Conservation (phyloP, 202 grass and related monocot species). For the Panicum virgatum region DNA sequence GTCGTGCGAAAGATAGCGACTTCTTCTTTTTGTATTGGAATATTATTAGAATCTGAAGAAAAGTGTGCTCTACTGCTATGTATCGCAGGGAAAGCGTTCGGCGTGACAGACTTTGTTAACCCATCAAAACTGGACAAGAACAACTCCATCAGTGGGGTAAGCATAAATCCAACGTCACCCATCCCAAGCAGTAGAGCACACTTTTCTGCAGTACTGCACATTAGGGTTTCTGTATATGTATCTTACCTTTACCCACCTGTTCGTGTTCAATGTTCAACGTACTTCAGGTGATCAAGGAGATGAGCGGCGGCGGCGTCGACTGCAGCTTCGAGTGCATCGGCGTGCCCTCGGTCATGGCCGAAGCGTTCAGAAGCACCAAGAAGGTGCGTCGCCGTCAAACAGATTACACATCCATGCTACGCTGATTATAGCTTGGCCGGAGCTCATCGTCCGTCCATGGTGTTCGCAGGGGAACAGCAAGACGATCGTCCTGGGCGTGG, state of each 20-base stretch:
- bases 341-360: constrained; percentile 18
- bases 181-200: background rate
- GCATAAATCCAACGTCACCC: background rate
- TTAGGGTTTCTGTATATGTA: too few species aligned
- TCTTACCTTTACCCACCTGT: too few species aligned
- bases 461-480: constrained; percentile 57
- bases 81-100: constrained; percentile 46
- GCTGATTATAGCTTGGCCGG: too few species aligned
- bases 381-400: background rate
- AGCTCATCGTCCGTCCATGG: too few species aligned
- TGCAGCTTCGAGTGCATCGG: constrained; percentile 83
- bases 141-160: constrained; percentile 39
- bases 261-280: background rate
- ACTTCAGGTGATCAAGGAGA: constrained; percentile 58
- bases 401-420: too few species aligned
- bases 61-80: background rate
- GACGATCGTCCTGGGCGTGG: constrained; percentile 55
- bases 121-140: constrained; percentile 48
- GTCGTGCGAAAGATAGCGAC: too few species aligned
- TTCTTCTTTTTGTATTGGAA: too few species aligned
- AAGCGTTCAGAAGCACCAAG: constrained; percentile 10
- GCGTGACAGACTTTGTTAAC: constrained; percentile 63
- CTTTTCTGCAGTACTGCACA: too few species aligned
- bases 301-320: constrained; percentile 61
- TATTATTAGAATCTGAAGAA: background rate